Base-by-base conservation (phyloP, 2,329 filamentous ascomycete species). In the Diaporthe aspalathi region DNA sequence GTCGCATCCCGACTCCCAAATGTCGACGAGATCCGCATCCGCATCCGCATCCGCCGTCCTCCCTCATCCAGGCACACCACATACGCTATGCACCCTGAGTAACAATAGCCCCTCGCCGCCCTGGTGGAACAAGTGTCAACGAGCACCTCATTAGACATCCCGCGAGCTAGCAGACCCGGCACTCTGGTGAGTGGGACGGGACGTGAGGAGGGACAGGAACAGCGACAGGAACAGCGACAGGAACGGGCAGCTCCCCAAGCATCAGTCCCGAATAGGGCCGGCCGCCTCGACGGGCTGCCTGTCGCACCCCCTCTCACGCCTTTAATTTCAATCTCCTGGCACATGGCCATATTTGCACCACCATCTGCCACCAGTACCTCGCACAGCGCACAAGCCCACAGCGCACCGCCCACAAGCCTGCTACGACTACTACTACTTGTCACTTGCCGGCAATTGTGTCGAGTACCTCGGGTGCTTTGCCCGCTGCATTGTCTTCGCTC, bases 321-420 rank as follows among this genome's bases (percentile, higher is more conserved):
- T 73, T 71, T 71, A 73, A 71, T 73, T 71, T 71, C 69, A 66
- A 16, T 67, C 65, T 66, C 43, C 57, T 56, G 70, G 67, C 62
- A 67, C 67, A 67, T 29, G 68, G 68, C 71, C 50, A 71, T 47
- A 71, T 47, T 45, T 73, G 68, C 68, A 70, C 70, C 24, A 72
- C 70, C 66, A 8, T 3, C 47, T 32, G 27, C 14, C 50, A 53
- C 43, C 60, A 65, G 40, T n/a, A n/a, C n/a, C n/a, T n/a, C n/a
- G n/a, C n/a, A n/a, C n/a, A n/a, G n/a, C n/a, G n/a, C n/a, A n/a
- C n/a, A n/a, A n/a, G n/a, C n/a, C n/a, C n/a, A n/a, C n/a, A n/a
- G n/a, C n/a, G n/a, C 45, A 20, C 45, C 29, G 35, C 29, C 43
- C 49, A 9, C 32, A 5, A n/a, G 22, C 38, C 60, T 63, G 45